Evolutionary conservation across 257 asterid species (phyloP).

Genomic region (Mitragyna speciosa): DNA sequence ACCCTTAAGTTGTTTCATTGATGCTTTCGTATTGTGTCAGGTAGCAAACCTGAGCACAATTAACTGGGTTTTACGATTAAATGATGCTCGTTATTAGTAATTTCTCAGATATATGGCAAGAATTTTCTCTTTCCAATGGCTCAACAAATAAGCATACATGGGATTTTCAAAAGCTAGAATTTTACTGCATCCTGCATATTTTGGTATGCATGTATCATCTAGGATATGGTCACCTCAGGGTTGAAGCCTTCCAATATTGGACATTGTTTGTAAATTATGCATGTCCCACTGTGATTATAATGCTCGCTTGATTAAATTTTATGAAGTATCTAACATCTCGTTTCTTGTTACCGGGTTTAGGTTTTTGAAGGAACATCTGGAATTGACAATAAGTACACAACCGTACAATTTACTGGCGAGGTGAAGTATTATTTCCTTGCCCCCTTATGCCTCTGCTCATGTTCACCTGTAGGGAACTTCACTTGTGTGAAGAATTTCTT

Average conservation of each 20-base stretch:
- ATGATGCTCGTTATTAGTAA: not conserved
- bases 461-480: not conserved
- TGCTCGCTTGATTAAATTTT: slow-evolving; percentile 5
- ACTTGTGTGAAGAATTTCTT: not conserved
- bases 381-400: slow-evolving; percentile 91
- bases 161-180: not conserved
- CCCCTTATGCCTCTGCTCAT: slow-evolving; percentile 15
- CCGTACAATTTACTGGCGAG: slow-evolving; percentile 98
- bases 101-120: not conserved
- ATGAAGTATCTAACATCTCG: slow-evolving; percentile 12
- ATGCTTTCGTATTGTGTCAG: not conserved
- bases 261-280: not conserved
- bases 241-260: not conserved
- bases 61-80: not conserved
- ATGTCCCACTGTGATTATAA: slow-evolving; percentile 1
- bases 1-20: no score
- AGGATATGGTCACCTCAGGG: not conserved
- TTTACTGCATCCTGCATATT: not conserved
- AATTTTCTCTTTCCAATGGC: not conserved
- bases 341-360: slow-evolving; percentile 36
- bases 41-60: not conserved
- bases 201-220: not conserved
- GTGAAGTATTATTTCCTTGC: slow-evolving; percentile 37
- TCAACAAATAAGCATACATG: not conserved
- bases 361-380: slow-evolving; percentile 99